A percentile compares a stretch with the other conserved stretches of the same genome.
phyloP scores from a whole-genome alignment of 768 basidiomycete genomes.

The Mycena vulgaris region DNA sequence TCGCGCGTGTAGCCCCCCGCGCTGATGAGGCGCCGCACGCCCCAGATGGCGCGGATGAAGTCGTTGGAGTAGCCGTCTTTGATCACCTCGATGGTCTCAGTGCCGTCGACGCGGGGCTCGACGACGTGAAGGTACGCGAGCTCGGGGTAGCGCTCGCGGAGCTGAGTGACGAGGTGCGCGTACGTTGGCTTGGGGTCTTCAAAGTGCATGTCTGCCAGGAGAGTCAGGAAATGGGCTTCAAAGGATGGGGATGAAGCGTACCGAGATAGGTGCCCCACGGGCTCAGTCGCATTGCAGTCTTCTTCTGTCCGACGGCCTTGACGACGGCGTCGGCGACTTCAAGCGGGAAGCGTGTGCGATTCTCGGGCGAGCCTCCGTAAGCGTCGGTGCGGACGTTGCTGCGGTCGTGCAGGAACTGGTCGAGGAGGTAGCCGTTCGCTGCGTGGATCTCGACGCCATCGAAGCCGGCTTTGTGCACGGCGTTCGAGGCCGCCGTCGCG shows the following conservation, averaged over 20 bases:
- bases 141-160: constrained; percentile 52
- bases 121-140: constrained; percentile 50
- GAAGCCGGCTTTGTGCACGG: too few relatives aligned
- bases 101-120: too few relatives aligned
- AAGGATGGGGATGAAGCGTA: constrained; percentile 39
- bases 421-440: constrained; percentile 52
- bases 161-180: constrained; percentile 56
- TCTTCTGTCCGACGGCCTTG: constrained; percentile 44
- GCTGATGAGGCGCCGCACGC: neutral
- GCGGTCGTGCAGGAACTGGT: constrained; percentile 56
- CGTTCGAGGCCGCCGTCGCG: too few relatives aligned
- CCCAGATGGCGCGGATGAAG: neutral
- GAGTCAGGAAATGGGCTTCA: constrained; percentile 35
- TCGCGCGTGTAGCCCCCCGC: too few relatives aligned
- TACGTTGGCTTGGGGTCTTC: constrained; percentile 60
- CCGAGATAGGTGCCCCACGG: constrained; percentile 54
- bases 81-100: constrained; percentile 1
- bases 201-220: constrained; percentile 55
- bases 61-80: constrained; percentile 45
- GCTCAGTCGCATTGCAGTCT: constrained; percentile 59
- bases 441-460: too few relatives aligned
- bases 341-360: constrained; percentile 10
- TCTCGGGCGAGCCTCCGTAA: constrained; percentile 12
- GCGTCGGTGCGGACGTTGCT: constrained; percentile 13
- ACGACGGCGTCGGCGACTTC: constrained; percentile 11